A percentile compares a stretch with the other conserved stretches of the same genome.
These are phyloP conservation scores for Blumeriella jaapii DNA, from an alignment of 2,329 filamentous ascomycete species.

Conservation along the genomic window DNA sequence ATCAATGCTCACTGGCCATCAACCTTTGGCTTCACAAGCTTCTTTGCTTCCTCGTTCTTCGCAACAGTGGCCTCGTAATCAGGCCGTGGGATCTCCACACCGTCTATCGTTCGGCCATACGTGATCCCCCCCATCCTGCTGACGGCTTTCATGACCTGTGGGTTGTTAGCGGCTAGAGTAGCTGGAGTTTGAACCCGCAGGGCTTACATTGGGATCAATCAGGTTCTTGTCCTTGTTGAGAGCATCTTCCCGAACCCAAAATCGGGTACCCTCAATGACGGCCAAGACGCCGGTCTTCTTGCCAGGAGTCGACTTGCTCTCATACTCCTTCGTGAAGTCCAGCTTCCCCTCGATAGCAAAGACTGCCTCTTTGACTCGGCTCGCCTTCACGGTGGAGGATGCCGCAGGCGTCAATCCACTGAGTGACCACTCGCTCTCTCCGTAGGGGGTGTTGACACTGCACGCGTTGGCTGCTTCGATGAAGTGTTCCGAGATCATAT, in stretches of 20 bases:
- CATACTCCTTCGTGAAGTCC: conserved; percentile 64
- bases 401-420: conserved; percentile 61
- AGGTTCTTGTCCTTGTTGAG: conserved; percentile 65
- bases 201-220: conserved; percentile 56
- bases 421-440: conserved; percentile 67
- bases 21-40: conserved; percentile 39
- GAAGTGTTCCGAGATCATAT: conserved; percentile 76
- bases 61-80: conserved; percentile 34
- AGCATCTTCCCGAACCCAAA: conserved; percentile 85
- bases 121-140: conserved; percentile 76
- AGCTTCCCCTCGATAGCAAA: conserved; percentile 75
- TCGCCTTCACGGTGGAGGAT: conserved; percentile 53
- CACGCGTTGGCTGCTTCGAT: conserved; percentile 82
- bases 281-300: conserved; percentile 65
- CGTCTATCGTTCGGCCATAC: conserved; percentile 61
- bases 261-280: conserved; percentile 71
- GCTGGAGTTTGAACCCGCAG: neutral
- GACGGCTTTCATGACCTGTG: conserved; percentile 59
- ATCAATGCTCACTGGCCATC: conserved; percentile 27
- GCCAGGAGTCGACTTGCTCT: conserved; percentile 57
- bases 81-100: conserved; percentile 57
- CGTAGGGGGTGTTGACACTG: conserved; percentile 65
- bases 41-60: conserved; percentile 42
- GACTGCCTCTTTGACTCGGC: conserved; percentile 70
- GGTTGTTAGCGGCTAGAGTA: too few relatives aligned